A percentile compares a stretch with the other conserved stretches of the same genome.
phyloP scores from a whole-genome alignment of 2,329 filamentous ascomycete genomes.

The Penicillium sclerotiorum region DNA sequence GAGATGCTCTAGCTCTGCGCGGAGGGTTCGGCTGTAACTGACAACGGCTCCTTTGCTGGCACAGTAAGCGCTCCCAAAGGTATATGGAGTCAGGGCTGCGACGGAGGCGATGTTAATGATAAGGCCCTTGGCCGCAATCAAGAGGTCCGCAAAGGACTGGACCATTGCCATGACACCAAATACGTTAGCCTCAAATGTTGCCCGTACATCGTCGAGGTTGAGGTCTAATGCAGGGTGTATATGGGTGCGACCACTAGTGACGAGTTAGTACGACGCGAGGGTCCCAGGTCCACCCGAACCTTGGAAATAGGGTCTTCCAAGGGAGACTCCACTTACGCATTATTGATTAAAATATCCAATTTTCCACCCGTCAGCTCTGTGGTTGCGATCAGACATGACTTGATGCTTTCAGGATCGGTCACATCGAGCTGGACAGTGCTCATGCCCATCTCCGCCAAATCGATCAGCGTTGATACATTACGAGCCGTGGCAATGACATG shows the following conservation, averaged over 20 bases:
- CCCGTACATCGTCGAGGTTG: not conserved
- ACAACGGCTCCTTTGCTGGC: constrained; percentile 1
- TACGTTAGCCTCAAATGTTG: constrained; percentile 1
- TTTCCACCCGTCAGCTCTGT: not conserved
- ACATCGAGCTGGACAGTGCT: constrained; percentile 1
- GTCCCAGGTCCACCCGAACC: too few species aligned
- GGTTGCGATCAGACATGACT: not conserved
- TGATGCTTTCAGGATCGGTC: not conserved
- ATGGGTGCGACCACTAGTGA: not conserved
- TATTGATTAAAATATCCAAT: not conserved
- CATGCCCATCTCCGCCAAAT: not conserved
- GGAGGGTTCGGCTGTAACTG: constrained; percentile 1
- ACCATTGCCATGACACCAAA: constrained; percentile 1
- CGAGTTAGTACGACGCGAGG: too few species aligned
- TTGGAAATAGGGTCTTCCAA: too few species aligned
- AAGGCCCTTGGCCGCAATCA: not conserved
- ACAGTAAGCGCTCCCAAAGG: constrained; percentile 2
- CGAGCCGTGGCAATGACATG: constrained; percentile 1
- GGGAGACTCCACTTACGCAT: not conserved
- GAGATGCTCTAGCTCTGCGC: not conserved
- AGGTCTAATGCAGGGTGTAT: not conserved
- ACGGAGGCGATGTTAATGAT: not conserved
- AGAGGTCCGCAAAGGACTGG: not conserved
- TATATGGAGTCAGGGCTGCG: not conserved
- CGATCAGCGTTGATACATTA: not conserved